phyloP scores from a whole-genome alignment of 495 filamentous ascomycete genomes.

The Talaromyces ruber region DNA sequence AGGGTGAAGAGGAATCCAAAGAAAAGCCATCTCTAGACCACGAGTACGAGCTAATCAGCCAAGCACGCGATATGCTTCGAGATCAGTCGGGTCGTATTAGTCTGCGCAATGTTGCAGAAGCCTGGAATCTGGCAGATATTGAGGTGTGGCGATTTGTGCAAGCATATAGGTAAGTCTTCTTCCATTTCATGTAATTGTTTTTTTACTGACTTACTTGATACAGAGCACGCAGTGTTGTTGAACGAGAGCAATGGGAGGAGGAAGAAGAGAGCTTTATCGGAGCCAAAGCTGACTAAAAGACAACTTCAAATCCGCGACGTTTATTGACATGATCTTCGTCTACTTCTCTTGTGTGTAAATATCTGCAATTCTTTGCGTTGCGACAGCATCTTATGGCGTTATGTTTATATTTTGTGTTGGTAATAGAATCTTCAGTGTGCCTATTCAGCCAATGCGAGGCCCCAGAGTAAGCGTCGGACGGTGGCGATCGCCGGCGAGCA shows the following conservation, averaged over 20 bases:
- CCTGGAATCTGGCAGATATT: conserved; percentile 88
- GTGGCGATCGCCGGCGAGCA: conserved; percentile 36
- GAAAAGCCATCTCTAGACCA: conserved; percentile 22
- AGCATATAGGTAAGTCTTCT: conserved; percentile 46
- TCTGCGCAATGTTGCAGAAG: conserved; percentile 62
- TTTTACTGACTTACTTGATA: conserved; percentile 11
- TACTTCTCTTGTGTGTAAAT: conserved; percentile 6
- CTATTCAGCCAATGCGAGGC: background rate
- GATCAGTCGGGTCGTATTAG: conserved; percentile 18
- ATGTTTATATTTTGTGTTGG: background rate
- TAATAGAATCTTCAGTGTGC: background rate
- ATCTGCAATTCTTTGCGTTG: background rate
- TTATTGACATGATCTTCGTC: background rate
- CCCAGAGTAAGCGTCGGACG: conserved; percentile 18
- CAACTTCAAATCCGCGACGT: background rate
- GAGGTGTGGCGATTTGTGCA: conserved; percentile 89
- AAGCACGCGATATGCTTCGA: conserved; percentile 43
- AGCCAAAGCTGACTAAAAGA: conserved; percentile 12
- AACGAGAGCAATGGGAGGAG: conserved; percentile 38
- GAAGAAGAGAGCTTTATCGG: conserved; percentile 35
- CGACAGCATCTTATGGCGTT: conserved; percentile 2
- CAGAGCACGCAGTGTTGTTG: conserved; percentile 36
- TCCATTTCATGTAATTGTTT: background rate
- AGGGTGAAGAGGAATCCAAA: conserved; percentile 41
- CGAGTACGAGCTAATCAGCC: conserved; percentile 57